Evolutionary conservation across 2,329 filamentous ascomycete genomes (phyloP), one percentile per base, ranked within the genome.

Genomic region (Dothistroma septosporum): DNA sequence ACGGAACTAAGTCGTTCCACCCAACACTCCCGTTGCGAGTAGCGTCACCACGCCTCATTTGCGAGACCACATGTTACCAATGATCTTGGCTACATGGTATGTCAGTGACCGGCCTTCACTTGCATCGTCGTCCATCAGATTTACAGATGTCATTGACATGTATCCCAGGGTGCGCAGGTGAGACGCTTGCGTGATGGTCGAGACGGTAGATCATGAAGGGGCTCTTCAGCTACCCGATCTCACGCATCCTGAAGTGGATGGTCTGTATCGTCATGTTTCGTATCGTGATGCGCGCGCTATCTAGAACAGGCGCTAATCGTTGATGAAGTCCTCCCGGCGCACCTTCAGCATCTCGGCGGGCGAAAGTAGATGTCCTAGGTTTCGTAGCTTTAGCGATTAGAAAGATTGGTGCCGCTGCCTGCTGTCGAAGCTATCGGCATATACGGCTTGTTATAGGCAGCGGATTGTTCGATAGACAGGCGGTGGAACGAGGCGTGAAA

Each of bases 161-260:
- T 55, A 63, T 61, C 33, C 53, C 50, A 57, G 55, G 59, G 31
- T 59, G 60, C 55, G 37, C 33, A 50, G 55, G 58, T 53, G 55
- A 55, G 48, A 63, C 47, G 24, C 33, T 55, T 52, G 56, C 49
- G 56, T 65, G 58, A 37, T 52, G 53, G 35, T 61, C 55, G 61
- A 58, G 49, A 50, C 53, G 63, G 46, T 62, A 64, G 60, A 64
- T 62, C 62, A 64, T 57, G 62, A 64, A 62, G 58, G 62, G 55
- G 49, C 57, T 64, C 60, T 59, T 59, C 48, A 53, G 57, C 33
- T 58, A 16, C 7, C 16, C 24, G 6, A 2, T 28, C 24, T 28
- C 24, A 28, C 6, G 24, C 24, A 28, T 28, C 6, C 24, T 2
- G 24, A 28, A 28, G 24, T 28, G 24, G 24, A 28, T 6, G 3